Evolutionary conservation across 2,329 filamentous ascomycete genomes (phyloP), one percentile per base, ranked within the genome.

Genomic region (Fusarium nematophilum): DNA sequence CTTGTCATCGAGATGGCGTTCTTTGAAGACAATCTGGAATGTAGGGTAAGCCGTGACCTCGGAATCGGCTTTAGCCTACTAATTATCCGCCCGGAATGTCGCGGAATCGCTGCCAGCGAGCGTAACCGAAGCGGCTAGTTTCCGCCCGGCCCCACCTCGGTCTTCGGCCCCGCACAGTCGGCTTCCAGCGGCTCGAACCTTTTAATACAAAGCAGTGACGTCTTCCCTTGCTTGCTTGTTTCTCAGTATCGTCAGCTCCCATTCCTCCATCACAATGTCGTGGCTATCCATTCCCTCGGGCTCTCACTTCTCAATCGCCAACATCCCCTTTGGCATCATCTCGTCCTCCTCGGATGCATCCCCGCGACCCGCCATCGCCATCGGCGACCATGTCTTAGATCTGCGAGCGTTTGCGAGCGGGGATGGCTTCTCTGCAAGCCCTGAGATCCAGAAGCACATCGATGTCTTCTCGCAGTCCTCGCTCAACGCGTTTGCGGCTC

Each of bases 241-340:
- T 10, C 3, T 30, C 2, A 5, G 30, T 15, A 21, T 11, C 18
- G 14, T 6, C 6, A 31, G 5, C 14, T 31, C 4, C 9, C 18
- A n/a, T 27, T 13, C 36, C 1, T 15, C 2, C 8, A 2, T 55
- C 18, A 53, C 13, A 11, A 69, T 69, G 66, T 73, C 72, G 30
- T 74, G 72, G 72, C 53, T 74, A 6, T 43, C 65, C 8, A 65
- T 79, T 14, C 68, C 73, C n/a, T 67, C 72, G 4, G 73, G 68
- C 36, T 75, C 66, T 25, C 62, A 69, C 50, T 69, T 69, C 40
- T 69, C 90, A 8, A 78, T 94, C 45, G 86, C 88, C 69, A 95
- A 95, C 72, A 89, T 95, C 48, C 91, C 91, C 2, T 94, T 94
- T 70, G 91, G 91, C 68, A 87, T 95, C 78, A 91, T 95, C 70